Evolutionary conservation across 2,329 filamentous ascomycete genomes (phyloP), one percentile per base, ranked within the genome.

Genomic region (Clarireedia homoeocarpa): DNA sequence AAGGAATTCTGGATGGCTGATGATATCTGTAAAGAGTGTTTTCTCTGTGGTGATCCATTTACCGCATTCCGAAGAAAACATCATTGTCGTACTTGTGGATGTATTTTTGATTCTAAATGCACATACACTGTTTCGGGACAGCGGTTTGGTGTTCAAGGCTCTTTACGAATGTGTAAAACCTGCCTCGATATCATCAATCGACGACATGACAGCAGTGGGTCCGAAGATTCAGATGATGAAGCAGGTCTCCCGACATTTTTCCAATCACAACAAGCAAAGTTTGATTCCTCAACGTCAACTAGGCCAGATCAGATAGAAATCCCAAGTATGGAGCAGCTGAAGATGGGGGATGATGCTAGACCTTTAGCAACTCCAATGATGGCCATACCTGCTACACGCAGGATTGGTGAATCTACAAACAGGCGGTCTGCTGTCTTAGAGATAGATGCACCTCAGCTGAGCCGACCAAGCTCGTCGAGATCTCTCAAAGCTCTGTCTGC

Each of bases 1-100:
- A 94, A 91, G 67, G 91, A 97, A 64, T 97, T 96, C 65, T 97
- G 92, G 94, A 99, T 99, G 94, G 89, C 91, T 58, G 94, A 99
- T 69, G 94, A 97, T 67, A 96, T 95, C 60, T 95, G 92, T 58
- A 97, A 95, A 69, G 92, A 96, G 65, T 99, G 94, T 67, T 99
- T 96, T 69, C 82, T 89, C 46, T 99, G 94, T 66, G 89, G 89
- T 46, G 87, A 89, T 57, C 81, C 88, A 2, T 99, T 99, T 67
- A 91, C 90, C 0, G 94, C 92, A 1, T 97, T 97, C 69, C 83
- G 94, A 58, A 84, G 94, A 62, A 99, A 99, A 69, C 94, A 99
- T 70, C 94, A 99, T 71, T 99, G 94, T 70, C 85, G 95, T 59
- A 88, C 84, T 0, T 99, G 94, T 69, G 94, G 94, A n/a, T 95